phyloP scores from a whole-genome alignment of 371 early-diverging fungal species.

The Basidiobolus meristosporus region DNA sequence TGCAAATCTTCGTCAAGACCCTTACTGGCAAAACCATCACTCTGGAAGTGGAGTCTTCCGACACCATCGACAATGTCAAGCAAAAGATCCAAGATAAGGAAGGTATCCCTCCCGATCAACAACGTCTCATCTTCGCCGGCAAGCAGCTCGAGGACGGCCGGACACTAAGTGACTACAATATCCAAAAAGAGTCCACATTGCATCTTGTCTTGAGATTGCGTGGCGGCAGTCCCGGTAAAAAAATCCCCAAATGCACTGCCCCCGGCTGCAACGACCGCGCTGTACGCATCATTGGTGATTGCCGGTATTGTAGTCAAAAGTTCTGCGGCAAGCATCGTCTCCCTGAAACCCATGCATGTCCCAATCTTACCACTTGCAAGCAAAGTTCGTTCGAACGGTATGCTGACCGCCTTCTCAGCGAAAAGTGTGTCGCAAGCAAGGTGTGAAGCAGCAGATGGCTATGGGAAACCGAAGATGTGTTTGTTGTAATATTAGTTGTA shows the following conservation, averaged over 20 bases:
- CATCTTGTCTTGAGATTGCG: constrained; percentile 95
- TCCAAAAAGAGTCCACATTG: constrained; percentile 93
- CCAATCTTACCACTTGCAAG: constrained; percentile 28
- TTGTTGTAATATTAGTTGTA: no score
- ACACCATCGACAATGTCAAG: constrained; percentile 94
- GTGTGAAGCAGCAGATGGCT: no score
- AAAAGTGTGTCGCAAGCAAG: constrained; percentile 17
- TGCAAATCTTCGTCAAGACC: constrained; percentile 95
- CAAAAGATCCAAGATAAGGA: constrained; percentile 98
- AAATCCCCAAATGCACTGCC: constrained; percentile 68
- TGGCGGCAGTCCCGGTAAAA: constrained; percentile 43
- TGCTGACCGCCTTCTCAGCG: constrained; percentile 25
- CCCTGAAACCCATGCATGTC: constrained; percentile 42
- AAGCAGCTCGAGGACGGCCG: constrained; percentile 99
- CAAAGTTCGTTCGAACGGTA: constrained; percentile 24
- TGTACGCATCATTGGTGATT: constrained; percentile 21
- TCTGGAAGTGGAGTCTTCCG: constrained; percentile 88
- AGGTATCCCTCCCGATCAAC: constrained; percentile 99
- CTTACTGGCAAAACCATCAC: constrained; percentile 97
- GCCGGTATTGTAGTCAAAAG: constrained; percentile 18
- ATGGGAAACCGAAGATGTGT: no score
- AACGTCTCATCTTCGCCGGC: constrained; percentile 99
- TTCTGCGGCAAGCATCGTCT: constrained; percentile 40
- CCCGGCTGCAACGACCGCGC: constrained; percentile 20
- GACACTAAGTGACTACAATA: constrained; percentile 72